Evolutionary conservation across 75 land plant species (phyloP), one percentile per base, ranked within the genome.

Genomic region (Pinus tabuliformis): DNA sequence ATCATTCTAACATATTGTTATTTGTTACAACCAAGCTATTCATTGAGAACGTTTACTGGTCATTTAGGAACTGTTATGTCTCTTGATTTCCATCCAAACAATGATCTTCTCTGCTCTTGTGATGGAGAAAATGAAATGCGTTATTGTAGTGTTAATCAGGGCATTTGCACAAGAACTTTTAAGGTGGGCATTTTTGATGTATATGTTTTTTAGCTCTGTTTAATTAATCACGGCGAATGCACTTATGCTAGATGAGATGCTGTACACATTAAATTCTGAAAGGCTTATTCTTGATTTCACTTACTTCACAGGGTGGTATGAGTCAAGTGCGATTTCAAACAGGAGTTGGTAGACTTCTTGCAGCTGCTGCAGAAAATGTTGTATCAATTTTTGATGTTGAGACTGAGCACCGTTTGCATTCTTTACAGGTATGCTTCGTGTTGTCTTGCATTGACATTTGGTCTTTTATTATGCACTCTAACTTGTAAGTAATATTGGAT

Each of bases 321-420:
- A 78, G 82, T 21, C 93, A 87, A 78, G 84, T 89, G 14, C 80
- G 93, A 78, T 91, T 91, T 73, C 93, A 91, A 76, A 89, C 93
- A 30, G 70, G 84, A 37, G 57, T 33, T 56, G 93, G 93, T 72
- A 78, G 81, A 16, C 72, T 84, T 17, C 83, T 91, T 36, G 93
- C 93, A 13, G 85, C 89, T 30, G 89, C 93, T 26, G 77, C 87
- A 18, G 92, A 89, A 7, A 87, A 87, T 74, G 76, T 91, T 13
- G 89, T 91, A 0, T 78, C 93, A 28, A 86, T 91, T 65, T 87
- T 89, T 89, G 93, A 91, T 79, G 89, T 87, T 58, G 93, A 91
- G 18, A 58, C 85, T 30, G 89, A 89, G 21, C 76, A 84, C 20
- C 72, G 76, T 12, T 63, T 70, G 9, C 83, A 76, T 20, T 76